A percentile compares a stretch with the other conserved stretches of the same genome.
These are phyloP conservation scores for Candolleomyces efflorescens DNA, from an alignment of 768 basidiomycete species.

Conservation along the genomic window DNA sequence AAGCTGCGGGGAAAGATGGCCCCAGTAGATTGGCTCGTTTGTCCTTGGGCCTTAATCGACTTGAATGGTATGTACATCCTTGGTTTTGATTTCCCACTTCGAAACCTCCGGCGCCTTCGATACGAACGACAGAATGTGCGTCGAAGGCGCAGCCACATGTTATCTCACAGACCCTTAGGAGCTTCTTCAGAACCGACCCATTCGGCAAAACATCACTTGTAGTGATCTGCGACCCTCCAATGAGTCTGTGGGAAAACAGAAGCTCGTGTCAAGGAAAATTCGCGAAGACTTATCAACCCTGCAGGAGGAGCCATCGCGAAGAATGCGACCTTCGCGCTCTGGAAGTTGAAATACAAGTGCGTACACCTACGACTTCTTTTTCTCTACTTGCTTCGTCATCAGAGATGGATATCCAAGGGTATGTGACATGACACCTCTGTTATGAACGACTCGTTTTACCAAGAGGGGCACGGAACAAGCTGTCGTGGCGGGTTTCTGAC, in stretches of 20 bases:
- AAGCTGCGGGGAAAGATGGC: background rate
- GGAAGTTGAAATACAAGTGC: no score
- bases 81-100: background rate
- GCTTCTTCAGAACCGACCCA: conserved; percentile 4
- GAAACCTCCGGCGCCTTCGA: conserved; percentile 1
- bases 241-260: background rate
- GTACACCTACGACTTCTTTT: no score
- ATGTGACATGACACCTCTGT: background rate
- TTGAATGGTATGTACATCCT: background rate
- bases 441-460: background rate
- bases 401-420: background rate
- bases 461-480: background rate
- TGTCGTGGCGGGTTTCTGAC: background rate
- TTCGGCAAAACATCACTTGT: conserved; percentile 3
- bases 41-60: conserved; percentile 1
- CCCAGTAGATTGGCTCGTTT: conserved; percentile 2
- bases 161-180: background rate
- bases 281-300: no score
- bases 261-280: background rate
- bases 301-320: no score
- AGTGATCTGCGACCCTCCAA: background rate
- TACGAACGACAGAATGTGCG: background rate
- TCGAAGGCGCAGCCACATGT: background rate
- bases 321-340: no score
- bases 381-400: no score